Percentiles rank a stretch among this genome's conserved stretches.
Evolutionary conservation across 495 filamentous ascomycete species (phyloP).

Genomic region (Hypoxylon lienhwacheense): DNA sequence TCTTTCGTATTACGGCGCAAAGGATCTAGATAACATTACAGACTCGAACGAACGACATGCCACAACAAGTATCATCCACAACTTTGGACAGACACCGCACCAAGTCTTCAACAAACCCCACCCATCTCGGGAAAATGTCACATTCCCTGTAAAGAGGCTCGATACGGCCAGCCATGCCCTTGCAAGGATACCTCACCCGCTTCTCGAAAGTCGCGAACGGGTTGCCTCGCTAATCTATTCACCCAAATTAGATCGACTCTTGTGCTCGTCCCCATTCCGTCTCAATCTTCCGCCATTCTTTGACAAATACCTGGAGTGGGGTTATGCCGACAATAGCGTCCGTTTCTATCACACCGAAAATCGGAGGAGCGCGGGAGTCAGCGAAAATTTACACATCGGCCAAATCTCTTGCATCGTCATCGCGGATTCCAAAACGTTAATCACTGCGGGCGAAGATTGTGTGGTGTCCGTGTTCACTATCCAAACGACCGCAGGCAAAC

Average conservation of each 20-base stretch:
- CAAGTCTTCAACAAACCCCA: conserved; percentile 88
- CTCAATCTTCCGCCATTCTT: conserved; percentile 84
- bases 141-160: conserved; percentile 64
- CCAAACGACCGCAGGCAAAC: conserved; percentile 56
- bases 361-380: conserved; percentile 70
- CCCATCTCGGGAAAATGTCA: conserved; percentile 66
- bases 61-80: conserved; percentile 95
- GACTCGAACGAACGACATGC: conserved; percentile 82
- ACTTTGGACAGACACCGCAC: conserved; percentile 96
- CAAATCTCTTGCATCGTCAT: conserved; percentile 80
- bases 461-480: conserved; percentile 80
- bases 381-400: conserved; percentile 89
- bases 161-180: conserved; percentile 78
- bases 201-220: conserved; percentile 79
- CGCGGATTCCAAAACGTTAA: conserved; percentile 83
- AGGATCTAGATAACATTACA: conserved; percentile 86
- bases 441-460: conserved; percentile 90
- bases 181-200: conserved; percentile 76
- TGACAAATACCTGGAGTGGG: conserved; percentile 95
- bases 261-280: conserved; percentile 80
- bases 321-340: conserved; percentile 88
- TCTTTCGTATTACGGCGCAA: conserved; percentile 90
- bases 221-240: conserved; percentile 80
- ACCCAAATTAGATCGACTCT: conserved; percentile 74
- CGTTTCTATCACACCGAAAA: conserved; percentile 84